Evolutionary conservation across 2,329 filamentous ascomycete genomes (phyloP), one percentile per base, ranked within the genome.

Genomic region (Seiridium cupressi): DNA sequence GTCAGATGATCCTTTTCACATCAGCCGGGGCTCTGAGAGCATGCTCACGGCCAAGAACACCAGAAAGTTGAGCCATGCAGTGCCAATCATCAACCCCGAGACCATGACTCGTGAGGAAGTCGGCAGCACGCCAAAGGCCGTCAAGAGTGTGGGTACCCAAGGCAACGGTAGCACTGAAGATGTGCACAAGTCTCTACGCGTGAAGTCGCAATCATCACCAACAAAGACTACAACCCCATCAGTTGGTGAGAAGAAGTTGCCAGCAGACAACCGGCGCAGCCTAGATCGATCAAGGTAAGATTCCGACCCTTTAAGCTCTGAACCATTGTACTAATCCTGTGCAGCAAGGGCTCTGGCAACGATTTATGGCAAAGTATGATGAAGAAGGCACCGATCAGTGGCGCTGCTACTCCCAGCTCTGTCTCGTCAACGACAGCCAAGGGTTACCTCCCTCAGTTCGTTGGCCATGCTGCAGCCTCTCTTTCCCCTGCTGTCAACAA

Each of bases 341-440:
- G 35, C 57, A 80, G 75, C 59, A 74, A 71, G 54, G 81, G 75
- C 64, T 73, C 74, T 34, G 67, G 73, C 55, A 76, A 76, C 55
- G 77, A 80, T 34, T 75, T 84, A 38, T 80, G 79, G 81, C 78
- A 81, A 62, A 76, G 72, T 13, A 77, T 84, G 73, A 68, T 83
- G 65, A 83, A 80, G 70, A 83, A 80, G 65, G 79, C 79, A n/a
- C 77, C 81, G 42, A 73, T 81, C 10, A 83, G 79, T 61, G 79
- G 74, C 51, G 73, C 73, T 49, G 78, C 71, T 6, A 72, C 80
- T 49, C 79, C 80, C 9, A 75, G 82, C 55, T 74, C 81, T 8
- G 72, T 86, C 53, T 83, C 82, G 3, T 80, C 83, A 3, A 81
- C 79, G 49, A 85, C 81, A 10, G 83, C 79, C 6, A 81, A 79